A percentile compares a stretch with the other conserved stretches of the same genome.
Evolutionary conservation across 495 filamentous ascomycete genomes (phyloP).

Genomic region (Mycothermus thermophilus): DNA sequence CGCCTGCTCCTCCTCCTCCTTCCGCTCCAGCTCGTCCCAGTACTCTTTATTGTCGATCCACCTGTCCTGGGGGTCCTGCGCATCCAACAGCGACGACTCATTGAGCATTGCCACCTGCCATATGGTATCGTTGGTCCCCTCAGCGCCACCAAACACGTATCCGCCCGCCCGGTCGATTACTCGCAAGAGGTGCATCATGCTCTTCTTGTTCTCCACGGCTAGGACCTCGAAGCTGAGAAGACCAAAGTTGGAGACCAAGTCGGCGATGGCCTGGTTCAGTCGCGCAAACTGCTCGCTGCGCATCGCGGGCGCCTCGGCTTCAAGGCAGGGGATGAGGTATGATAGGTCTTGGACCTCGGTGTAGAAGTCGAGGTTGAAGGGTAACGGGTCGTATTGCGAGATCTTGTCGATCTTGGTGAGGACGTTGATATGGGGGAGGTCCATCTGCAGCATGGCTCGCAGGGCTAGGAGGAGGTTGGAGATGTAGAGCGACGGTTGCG

Average conservation of each 20-base stretch:
- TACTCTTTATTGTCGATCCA: slow-evolving; percentile 86
- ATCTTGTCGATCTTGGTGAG: slow-evolving; percentile 96
- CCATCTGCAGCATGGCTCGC: slow-evolving; percentile 94
- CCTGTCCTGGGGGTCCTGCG: slow-evolving; percentile 80
- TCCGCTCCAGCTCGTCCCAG: slow-evolving; percentile 67
- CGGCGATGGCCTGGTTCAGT: slow-evolving; percentile 73
- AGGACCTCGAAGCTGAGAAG: slow-evolving; percentile 86
- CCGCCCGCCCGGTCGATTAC: slow-evolving; percentile 83
- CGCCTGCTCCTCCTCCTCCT: slow-evolving; percentile 48
- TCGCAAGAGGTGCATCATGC: slow-evolving; percentile 80
- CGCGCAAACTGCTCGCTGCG: slow-evolving; percentile 60
- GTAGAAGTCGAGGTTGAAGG: slow-evolving; percentile 92
- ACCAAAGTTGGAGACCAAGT: slow-evolving; percentile 75
- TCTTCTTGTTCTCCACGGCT: slow-evolving; percentile 88
- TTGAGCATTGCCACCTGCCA: slow-evolving; percentile 94
- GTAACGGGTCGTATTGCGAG: slow-evolving; percentile 56
- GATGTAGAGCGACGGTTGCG: slow-evolving; percentile 84
- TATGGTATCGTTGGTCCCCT: slow-evolving; percentile 83
- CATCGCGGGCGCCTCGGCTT: slow-evolving; percentile 40
- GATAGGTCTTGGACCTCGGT: slow-evolving; percentile 92
- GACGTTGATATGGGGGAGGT: slow-evolving; percentile 88
- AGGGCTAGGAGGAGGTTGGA: slow-evolving; percentile 84
- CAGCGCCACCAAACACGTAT: slow-evolving; percentile 81
- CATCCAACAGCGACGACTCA: slow-evolving; percentile 62
- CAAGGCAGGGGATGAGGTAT: slow-evolving; percentile 68